Conservation (phyloP, 192 early-diverging fungal genomes). For the Thoreauomyces humboldtii region DNA sequence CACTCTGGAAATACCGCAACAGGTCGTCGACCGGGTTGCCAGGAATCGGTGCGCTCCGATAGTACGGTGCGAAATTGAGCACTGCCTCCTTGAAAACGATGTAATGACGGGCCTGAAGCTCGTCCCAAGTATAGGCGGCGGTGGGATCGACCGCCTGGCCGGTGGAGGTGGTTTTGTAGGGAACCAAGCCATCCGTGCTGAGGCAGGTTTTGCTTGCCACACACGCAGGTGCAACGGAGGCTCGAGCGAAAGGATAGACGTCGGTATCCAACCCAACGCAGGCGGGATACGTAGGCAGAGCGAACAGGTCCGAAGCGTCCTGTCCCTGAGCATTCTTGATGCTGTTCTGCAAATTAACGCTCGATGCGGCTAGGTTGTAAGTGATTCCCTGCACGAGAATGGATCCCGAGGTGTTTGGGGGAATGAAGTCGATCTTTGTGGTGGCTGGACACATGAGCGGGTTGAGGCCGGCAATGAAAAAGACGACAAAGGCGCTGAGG, state of each 20-base stretch:
- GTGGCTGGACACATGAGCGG: slow-evolving; percentile 30
- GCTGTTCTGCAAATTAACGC: not conserved
- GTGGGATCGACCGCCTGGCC: slow-evolving; percentile 15
- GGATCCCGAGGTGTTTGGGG: not conserved
- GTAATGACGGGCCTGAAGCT: slow-evolving; percentile 13
- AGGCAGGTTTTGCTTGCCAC: not conserved
- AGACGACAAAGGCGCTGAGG: slow-evolving; percentile 31
- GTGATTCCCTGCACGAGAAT: slow-evolving; percentile 15
- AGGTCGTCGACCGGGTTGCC: slow-evolving; percentile 26
- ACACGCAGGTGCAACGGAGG: slow-evolving; percentile 15
- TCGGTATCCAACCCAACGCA: not conserved
- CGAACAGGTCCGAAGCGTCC: slow-evolving; percentile 23
- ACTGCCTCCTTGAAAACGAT: slow-evolving; percentile 19
- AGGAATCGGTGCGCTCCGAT: not conserved
- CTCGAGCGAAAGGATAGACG: slow-evolving; percentile 20
- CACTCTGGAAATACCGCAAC: slow-evolving; percentile 68
- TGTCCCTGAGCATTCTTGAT: slow-evolving; percentile 1
- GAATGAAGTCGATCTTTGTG: not conserved
- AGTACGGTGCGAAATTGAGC: slow-evolving; percentile 32
- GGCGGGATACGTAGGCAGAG: not conserved
- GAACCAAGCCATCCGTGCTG: not conserved
- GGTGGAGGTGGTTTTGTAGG: slow-evolving; percentile 30
- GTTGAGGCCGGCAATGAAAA: slow-evolving; percentile 37
- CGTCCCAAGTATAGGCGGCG: slow-evolving; percentile 26
- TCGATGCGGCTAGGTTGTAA: slow-evolving; percentile 4